These are phyloP conservation scores for Curvularia lunata DNA, from an alignment of 2,329 filamentous ascomycete species.

Conservation along the genomic window DNA sequence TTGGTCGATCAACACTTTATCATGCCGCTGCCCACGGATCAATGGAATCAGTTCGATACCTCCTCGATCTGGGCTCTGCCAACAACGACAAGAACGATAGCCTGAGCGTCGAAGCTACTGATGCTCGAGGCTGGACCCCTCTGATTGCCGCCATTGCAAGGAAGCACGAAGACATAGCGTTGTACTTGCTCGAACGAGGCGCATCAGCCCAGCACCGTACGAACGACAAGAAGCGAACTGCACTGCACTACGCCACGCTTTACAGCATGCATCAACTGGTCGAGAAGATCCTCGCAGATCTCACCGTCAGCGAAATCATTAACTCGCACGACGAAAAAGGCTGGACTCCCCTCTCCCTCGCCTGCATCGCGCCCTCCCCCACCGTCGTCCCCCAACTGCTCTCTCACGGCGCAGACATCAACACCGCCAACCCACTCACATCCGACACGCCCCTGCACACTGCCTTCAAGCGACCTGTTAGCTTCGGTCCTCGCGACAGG, in stretches of 20 bases:
- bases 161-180: background rate
- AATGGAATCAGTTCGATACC: background rate
- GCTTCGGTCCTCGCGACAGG: background rate
- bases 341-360: background rate
- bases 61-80: background rate
- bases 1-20: background rate
- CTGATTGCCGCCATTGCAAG: background rate
- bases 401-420: slow-evolving; percentile 23
- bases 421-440: background rate
- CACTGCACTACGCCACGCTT: background rate
- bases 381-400: slow-evolving; percentile 23
- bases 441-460: background rate
- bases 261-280: background rate
- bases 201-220: background rate
- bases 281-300: background rate
- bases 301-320: background rate
- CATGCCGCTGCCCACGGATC: background rate
- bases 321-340: background rate
- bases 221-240: background rate
- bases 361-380: slow-evolving; percentile 9
- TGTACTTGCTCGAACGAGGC: background rate
- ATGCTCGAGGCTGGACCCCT: background rate
- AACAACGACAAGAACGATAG: too few relatives aligned
- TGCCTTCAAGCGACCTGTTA: background rate
- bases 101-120: background rate